Conservation (phyloP, 2,329 filamentous ascomycete genomes). For the Aspergillus sp. region DNA sequence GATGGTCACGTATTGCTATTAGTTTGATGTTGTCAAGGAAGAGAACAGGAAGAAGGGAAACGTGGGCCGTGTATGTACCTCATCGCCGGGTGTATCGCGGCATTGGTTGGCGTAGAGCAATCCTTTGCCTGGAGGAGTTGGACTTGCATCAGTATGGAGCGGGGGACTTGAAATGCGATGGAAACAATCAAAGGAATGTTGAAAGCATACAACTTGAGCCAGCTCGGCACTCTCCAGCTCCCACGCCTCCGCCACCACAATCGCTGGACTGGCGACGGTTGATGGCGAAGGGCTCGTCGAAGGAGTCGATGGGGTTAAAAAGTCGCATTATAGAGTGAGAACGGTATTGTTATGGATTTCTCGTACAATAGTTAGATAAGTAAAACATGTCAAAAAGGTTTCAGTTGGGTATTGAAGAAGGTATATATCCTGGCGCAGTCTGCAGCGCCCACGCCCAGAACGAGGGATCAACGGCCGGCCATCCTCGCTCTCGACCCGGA, state of each 20-base stretch:
- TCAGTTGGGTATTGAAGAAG: neutral
- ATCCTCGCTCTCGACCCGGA: neutral
- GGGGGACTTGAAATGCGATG: neutral
- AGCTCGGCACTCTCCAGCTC: neutral
- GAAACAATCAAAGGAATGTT: neutral
- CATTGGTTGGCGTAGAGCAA: constrained; percentile 12
- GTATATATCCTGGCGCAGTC: neutral
- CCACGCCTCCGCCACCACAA: neutral
- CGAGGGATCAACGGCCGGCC: neutral
- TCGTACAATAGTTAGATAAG: too few species aligned
- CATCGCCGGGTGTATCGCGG: neutral
- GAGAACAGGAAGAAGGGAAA: neutral
- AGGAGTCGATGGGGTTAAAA: constrained; percentile 2
- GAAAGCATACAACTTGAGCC: constrained; percentile 4
- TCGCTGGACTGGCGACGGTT: constrained; percentile 1
- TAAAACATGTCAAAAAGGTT: neutral
- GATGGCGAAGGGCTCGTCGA: neutral
- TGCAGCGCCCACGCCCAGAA: too few species aligned
- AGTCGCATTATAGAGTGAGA: neutral
- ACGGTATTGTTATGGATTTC: neutral
- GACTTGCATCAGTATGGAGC: neutral
- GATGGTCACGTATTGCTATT: neutral
- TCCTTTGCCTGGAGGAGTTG: constrained; percentile 3
- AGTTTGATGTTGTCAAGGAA: neutral
- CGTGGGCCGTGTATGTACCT: neutral